Evolutionary conservation across 805 yeast genomes (phyloP).

Genomic region (Candida montana): DNA sequence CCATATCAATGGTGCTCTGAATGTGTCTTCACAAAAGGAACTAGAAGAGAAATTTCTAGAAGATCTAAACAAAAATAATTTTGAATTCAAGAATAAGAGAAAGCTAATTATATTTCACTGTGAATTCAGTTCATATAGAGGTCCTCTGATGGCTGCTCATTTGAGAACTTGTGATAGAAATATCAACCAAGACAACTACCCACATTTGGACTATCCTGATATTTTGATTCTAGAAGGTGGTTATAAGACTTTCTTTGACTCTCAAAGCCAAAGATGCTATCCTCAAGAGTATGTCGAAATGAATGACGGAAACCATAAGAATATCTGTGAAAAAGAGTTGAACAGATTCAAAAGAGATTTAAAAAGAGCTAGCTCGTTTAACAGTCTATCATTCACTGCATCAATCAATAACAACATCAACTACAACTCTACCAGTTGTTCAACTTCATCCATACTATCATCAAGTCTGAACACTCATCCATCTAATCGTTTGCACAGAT

Average conservation of each 20-base stretch:
- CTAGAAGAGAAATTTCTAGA: constrained; percentile 52
- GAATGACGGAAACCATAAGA: constrained; percentile 57
- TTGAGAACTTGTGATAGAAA: constrained; percentile 79
- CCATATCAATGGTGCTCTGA: constrained; percentile 79
- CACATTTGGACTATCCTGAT: constrained; percentile 81
- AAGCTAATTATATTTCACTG: constrained; percentile 82
- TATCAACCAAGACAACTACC: constrained; percentile 69
- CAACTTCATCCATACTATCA: not conserved
- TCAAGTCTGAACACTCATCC: too few relatives aligned
- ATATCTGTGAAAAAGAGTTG: constrained; percentile 50
- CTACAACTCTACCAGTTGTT: constrained; percentile 5
- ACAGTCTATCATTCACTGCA: constrained; percentile 22
- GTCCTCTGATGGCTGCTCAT: constrained; percentile 90
- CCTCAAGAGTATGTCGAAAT: constrained; percentile 83
- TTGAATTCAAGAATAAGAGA: constrained; percentile 23
- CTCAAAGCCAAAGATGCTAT: constrained; percentile 51
- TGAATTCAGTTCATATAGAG: constrained; percentile 87
- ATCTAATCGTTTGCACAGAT: constrained; percentile 16
- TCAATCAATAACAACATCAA: constrained; percentile 11
- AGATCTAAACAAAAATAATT: constrained; percentile 8
- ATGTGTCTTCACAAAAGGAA: constrained; percentile 64
- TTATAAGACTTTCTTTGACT: constrained; percentile 69
- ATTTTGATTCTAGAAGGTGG: constrained; percentile 88
- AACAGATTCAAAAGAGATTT: constrained; percentile 44
- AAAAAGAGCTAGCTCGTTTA: constrained; percentile 33